These are phyloP conservation scores for Aegilops sharonensis DNA, from an alignment of 176 grass and related monocot genomes.

Conservation along the genomic window DNA sequence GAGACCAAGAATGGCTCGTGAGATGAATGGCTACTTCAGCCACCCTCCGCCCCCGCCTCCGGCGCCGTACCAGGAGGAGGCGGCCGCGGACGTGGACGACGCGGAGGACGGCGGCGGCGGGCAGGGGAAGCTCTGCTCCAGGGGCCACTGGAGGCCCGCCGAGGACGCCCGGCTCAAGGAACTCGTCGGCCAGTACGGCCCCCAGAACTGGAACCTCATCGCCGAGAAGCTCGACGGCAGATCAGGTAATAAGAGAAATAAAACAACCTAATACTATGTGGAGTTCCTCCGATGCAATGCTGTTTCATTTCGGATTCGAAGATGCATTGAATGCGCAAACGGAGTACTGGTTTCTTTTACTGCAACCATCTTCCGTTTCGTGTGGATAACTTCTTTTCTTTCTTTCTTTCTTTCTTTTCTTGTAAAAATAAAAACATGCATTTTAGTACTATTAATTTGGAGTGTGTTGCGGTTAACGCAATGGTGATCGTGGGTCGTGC, in stretches of 20 bases:
- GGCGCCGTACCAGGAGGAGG: not conserved
- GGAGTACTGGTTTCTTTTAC: not conserved
- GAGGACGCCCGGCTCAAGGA: constrained; percentile 84
- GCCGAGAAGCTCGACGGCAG: constrained; percentile 81
- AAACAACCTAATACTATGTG: too few species aligned
- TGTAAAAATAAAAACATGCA: not conserved
- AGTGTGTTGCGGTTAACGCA: not conserved
- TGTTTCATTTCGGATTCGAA: not conserved
- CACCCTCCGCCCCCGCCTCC: not conserved
- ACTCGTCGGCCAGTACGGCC: constrained; percentile 59
- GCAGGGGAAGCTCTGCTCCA: constrained; percentile 49
- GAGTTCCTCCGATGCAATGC: constrained; percentile 7
- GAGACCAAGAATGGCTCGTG: constrained; percentile 4
- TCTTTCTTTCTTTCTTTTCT: too few species aligned
- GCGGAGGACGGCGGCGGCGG: not conserved
- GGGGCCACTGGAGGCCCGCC: constrained; percentile 79
- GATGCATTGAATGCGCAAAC: not conserved
- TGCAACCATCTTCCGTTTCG: not conserved
- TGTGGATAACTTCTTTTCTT: not conserved
- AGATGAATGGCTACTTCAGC: constrained; percentile 36
- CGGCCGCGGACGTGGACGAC: not conserved
- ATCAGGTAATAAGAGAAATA: constrained; percentile 49
- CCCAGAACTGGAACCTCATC: constrained; percentile 95
- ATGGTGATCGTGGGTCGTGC: not conserved
- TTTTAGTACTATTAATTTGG: not conserved